Conservation (phyloP, 192 early-diverging fungal genomes). For the Podochytrium sp. region DNA sequence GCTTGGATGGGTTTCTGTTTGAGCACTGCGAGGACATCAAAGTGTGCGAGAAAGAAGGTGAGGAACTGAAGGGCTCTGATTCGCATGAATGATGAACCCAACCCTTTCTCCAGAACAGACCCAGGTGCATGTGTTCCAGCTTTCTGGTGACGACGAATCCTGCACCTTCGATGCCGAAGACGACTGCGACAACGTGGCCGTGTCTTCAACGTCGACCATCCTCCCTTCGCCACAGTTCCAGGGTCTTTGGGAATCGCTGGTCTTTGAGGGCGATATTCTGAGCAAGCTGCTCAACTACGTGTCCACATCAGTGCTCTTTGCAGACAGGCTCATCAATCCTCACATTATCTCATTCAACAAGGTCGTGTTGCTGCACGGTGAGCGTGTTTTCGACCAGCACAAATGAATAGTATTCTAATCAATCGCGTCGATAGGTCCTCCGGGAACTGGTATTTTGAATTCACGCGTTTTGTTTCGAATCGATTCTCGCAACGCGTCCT, state of each 20-base stretch:
- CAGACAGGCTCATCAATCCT: slow-evolving; percentile 56
- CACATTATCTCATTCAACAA: slow-evolving; percentile 65
- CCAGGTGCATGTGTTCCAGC: neutral
- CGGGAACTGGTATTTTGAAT: slow-evolving; percentile 45
- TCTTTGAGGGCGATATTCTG: slow-evolving; percentile 64
- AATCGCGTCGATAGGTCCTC: slow-evolving; percentile 54
- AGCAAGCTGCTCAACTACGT: slow-evolving; percentile 62
- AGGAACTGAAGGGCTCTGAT: neutral
- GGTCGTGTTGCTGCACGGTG: slow-evolving; percentile 64
- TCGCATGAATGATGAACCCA: neutral
- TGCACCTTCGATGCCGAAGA: slow-evolving; percentile 18
- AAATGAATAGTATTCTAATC: neutral
- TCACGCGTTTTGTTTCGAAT: no score
- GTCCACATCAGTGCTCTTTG: slow-evolving; percentile 64
- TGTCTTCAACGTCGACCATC: slow-evolving; percentile 10
- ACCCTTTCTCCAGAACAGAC: neutral
- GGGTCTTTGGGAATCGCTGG: slow-evolving; percentile 37
- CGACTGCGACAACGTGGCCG: slow-evolving; percentile 5
- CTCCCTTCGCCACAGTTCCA: slow-evolving; percentile 20
- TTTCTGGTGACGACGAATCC: neutral
- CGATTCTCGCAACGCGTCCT: no score
- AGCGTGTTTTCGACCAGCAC: neutral
- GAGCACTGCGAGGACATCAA: neutral
- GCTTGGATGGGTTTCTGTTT: neutral
- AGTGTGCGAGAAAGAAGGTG: neutral